phyloP scores from a whole-genome alignment of 2,329 filamentous ascomycete genomes.

The Fusarium mexicanum region DNA sequence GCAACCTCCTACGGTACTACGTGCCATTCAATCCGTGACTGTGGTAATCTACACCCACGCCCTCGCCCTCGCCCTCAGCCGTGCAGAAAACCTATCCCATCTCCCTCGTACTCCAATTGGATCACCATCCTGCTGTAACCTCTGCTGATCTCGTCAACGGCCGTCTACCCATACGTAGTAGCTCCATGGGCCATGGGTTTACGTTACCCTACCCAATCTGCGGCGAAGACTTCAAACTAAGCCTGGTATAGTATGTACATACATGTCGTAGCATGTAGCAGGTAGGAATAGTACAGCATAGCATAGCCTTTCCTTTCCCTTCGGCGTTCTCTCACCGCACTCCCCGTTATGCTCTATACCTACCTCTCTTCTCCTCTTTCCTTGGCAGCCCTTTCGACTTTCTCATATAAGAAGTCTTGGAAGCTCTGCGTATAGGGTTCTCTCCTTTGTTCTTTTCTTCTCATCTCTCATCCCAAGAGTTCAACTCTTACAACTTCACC shows the following conservation, averaged over 20 bases:
- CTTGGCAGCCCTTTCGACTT: constrained; percentile 21
- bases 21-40: constrained; percentile 20
- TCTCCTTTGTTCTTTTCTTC: constrained; percentile 24
- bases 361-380: constrained; percentile 22
- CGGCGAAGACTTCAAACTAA: constrained; percentile 24
- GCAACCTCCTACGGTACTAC: not conserved
- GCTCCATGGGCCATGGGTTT: constrained; percentile 26
- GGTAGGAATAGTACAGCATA: not conserved
- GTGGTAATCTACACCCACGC: constrained; percentile 31
- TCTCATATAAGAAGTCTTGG: constrained; percentile 40
- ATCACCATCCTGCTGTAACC: constrained; percentile 18
- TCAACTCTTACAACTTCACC: constrained; percentile 30
- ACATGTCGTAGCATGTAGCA: constrained; percentile 6
- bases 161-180: constrained; percentile 25
- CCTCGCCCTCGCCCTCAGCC: constrained; percentile 36
- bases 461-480: constrained; percentile 40
- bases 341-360: constrained; percentile 27
- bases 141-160: constrained; percentile 40
- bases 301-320: constrained; percentile 2
- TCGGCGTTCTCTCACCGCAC: constrained; percentile 30
- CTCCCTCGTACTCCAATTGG: constrained; percentile 16
- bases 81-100: constrained; percentile 4
- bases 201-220: constrained; percentile 20
- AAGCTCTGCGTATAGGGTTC: constrained; percentile 6
- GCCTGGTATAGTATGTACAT: constrained; percentile 5